Evolutionary conservation across 148 eudicot genomes (phyloP).

Genomic region (Linanthus parryae): DNA sequence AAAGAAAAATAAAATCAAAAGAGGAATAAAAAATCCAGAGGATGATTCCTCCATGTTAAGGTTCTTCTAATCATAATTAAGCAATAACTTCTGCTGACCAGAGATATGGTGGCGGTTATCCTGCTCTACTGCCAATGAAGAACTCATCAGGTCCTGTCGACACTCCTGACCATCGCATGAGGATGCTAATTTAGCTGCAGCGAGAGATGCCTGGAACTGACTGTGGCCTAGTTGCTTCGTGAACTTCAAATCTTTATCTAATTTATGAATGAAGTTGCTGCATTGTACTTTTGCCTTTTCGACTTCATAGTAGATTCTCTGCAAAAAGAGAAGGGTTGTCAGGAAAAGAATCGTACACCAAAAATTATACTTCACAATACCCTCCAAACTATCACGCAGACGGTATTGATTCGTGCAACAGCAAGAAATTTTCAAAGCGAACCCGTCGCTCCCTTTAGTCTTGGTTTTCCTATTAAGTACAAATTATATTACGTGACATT

Average conservation of each 20-base stretch:
- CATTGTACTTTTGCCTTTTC: conserved; percentile 37
- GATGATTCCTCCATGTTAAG: no score
- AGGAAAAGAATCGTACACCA: neutral
- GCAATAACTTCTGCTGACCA: conserved; percentile 33
- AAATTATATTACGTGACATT: no score
- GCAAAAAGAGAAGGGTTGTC: conserved; percentile 8
- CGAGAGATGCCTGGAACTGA: conserved; percentile 43
- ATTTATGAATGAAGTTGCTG: conserved; percentile 14
- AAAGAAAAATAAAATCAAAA: no score
- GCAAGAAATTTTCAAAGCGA: no score
- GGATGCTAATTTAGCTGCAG: conserved; percentile 27
- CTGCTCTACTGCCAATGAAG: conserved; percentile 17
- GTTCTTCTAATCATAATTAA: no score
- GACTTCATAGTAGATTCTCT: conserved; percentile 62
- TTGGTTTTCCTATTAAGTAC: no score
- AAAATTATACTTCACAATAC: neutral
- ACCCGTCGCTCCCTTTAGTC: neutral
- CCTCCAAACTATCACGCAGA: neutral
- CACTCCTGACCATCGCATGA: conserved; percentile 15
- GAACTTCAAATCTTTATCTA: conserved; percentile 25
- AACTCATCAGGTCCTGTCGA: conserved; percentile 15
- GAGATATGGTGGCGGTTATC: conserved; percentile 18
- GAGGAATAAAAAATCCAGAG: no score
- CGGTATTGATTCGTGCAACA: neutral
- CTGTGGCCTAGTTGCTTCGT: conserved; percentile 52